Conservation (phyloP, 2,329 filamentous ascomycete genomes). For the Sordariomycetes sp. region DNA sequence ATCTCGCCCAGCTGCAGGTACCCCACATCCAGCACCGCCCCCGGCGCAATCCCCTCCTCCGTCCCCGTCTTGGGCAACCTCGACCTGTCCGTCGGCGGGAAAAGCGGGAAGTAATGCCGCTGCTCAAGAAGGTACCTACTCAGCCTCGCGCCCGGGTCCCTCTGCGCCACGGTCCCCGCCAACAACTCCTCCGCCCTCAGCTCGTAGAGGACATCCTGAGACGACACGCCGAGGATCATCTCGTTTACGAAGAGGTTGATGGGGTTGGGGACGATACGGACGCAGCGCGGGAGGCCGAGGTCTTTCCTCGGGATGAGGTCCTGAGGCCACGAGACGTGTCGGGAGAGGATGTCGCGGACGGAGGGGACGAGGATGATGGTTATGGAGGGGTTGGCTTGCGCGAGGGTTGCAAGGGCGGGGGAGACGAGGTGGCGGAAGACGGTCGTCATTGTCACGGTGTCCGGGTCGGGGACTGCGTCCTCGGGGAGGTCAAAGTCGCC, state of each 20-base stretch:
- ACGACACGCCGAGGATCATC: conserved; percentile 65
- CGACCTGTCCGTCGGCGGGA: conserved; percentile 62
- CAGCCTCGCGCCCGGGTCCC: conserved; percentile 37
- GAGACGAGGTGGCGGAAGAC: conserved; percentile 75
- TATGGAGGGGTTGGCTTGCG: conserved; percentile 55
- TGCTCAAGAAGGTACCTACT: conserved; percentile 75
- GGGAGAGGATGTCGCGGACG: conserved; percentile 66
- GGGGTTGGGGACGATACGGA: conserved; percentile 73
- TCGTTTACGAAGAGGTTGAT: conserved; percentile 87
- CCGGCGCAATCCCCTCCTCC: conserved; percentile 47
- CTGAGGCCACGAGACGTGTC: conserved; percentile 75
- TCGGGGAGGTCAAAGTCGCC: conserved; percentile 68
- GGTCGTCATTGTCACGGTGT: conserved; percentile 67
- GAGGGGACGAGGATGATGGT: conserved; percentile 77
- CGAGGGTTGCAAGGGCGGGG: conserved; percentile 57
- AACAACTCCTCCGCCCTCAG: conserved; percentile 62
- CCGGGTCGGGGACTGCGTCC: conserved; percentile 53
- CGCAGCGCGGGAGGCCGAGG: conserved; percentile 65
- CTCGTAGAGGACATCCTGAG: conserved; percentile 75
- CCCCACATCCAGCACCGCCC: conserved; percentile 67
- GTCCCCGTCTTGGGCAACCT: conserved; percentile 52
- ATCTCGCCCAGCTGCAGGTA: conserved; percentile 87
- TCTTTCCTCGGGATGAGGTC: conserved; percentile 53
- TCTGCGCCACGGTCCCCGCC: conserved; percentile 25
- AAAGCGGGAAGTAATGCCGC: conserved; percentile 80